Base-by-base conservation (phyloP, 148 eudicot genomes). In the Vaccinium vitisidaea region DNA sequence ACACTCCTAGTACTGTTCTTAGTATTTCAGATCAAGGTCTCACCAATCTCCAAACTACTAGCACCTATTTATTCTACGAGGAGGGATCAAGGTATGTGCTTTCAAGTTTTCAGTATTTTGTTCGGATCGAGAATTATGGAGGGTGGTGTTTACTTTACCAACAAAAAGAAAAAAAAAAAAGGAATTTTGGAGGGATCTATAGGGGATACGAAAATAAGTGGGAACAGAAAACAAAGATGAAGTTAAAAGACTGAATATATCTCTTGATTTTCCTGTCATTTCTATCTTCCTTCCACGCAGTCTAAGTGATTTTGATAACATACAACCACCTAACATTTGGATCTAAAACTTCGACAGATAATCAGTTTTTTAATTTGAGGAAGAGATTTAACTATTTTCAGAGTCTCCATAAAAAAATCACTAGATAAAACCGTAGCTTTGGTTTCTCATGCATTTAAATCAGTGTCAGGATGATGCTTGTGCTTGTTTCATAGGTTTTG, bases 1-100 rank as follows among this genome's bases (percentile, higher is more conserved):
- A 7, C 55, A 3, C 46, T 77, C 61, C 53, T 84, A 11, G 55
- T 63, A 48, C 85, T 84, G 23, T 48, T 76, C 80, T 49, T 84
- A 9, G 49, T 84, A 46, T 58, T 81, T 46, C 85, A 84, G 58
- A 76, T 84, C 75, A 84, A 50, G 63, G 27, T 84, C 75, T 63
- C 81, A 63, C 43, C 75, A 18, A 63, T 84, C 75, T 77, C 19
- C 32, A 63, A 84, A 25, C 50, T 77, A 77, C 30, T 84, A 59
- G 54, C 81, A 49, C 6, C 81, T 21, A 84, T 77, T 25, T 61
- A 12, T 65, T 36, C 81, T 18, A 1, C 43, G 0, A 67, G n/a
- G 0, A 78, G 14, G 39, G 63, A 77, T 61, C 76, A 49, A 84
- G 85, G 85, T 77, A 76, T 56, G 46, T 4, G 43, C 77, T n/a